Evolutionary conservation across 2,329 filamentous ascomycete species (phyloP), one percentile per base, ranked within the genome.

Genomic region (Dothideomycetes sp.): DNA sequence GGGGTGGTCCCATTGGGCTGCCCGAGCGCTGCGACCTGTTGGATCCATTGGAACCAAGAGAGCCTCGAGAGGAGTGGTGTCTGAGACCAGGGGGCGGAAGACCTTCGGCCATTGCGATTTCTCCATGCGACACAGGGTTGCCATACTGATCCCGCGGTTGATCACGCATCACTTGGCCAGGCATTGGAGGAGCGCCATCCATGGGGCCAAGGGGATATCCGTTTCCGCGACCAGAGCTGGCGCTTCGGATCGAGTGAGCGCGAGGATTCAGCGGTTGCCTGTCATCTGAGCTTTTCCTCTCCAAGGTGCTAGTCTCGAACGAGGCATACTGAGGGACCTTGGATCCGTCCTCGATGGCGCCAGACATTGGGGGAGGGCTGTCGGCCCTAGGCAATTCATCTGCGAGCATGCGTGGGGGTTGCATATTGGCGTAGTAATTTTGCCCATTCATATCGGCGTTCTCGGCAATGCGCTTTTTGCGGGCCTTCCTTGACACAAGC

Each of bases 371-470:
- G 22, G 72, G 70, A 18, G 72, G 70, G 31, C 68, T 70, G 43
- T 75, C 71, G 4, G 70, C 68, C 49, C 66, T 64, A 19, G 66
- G 55, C 43, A 35, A 53, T 47, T 14, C 55, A 47, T 22, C 59
- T 52, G 19, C 56, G 51, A 15, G 59, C 59, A 49, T 61, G 57
- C 50, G 72, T 63, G 53, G 45, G 47, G 55, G 42, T 4, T 52
- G 54, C 54, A 69, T 59, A 55, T 66, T 63, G 50, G 64, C 59
- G 62, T 93, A 95, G 58, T 82, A 95, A 55, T 88, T 91, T 53
- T 91, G 79, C 19, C 89, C 89, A 57, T 84, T 96, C 88, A 96
- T 96, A 58, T 96, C 88, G 5, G 88, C 85, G 57, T 96, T 94
- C 60, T 93, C 84, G 2, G 79, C 86, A 56, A 96, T 93, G 34